phyloP scores from a whole-genome alignment of 805 yeast species.

The Saccharomycodes ludwigii region DNA sequence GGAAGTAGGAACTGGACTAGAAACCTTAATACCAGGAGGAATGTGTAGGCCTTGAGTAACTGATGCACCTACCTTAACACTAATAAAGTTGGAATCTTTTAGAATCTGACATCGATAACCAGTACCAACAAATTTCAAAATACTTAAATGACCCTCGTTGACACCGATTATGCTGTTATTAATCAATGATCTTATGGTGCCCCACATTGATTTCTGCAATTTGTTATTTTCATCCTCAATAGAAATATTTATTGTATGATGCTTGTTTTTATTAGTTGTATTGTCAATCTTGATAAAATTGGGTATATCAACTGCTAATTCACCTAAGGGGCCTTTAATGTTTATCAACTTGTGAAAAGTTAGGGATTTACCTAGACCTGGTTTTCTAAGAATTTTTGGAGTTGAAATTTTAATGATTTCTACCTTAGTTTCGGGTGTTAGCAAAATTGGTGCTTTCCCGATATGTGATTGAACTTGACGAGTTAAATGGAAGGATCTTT shows the following conservation, averaged over 20 bases:
- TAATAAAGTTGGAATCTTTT: conserved; percentile 42
- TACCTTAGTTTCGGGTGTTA: conserved; percentile 58
- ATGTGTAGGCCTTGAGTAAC: conserved; percentile 62
- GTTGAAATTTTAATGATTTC: too few relatives aligned
- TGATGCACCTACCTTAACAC: conserved; percentile 81
- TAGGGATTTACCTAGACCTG: conserved; percentile 47
- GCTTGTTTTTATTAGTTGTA: conserved; percentile 13
- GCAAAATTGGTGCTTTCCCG: conserved; percentile 66
- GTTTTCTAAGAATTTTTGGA: conserved; percentile 36
- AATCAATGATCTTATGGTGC: conserved; percentile 72
- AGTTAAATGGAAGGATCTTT: conserved; percentile 21
- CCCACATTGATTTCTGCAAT: conserved; percentile 87
- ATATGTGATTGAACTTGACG: conserved; percentile 42
- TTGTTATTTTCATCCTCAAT: conserved; percentile 47
- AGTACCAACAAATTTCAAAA: conserved; percentile 85
- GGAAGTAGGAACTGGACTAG: conserved; percentile 77
- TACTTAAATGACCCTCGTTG: conserved; percentile 83
- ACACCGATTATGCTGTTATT: conserved; percentile 78
- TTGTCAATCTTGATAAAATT: conserved; percentile 44
- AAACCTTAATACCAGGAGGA: conserved; percentile 65
- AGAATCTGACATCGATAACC: conserved; percentile 88
- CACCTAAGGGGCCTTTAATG: conserved; percentile 71
- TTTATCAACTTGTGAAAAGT: conserved; percentile 44
- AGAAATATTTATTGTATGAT: conserved; percentile 34
- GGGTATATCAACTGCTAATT: conserved; percentile 51